These are phyloP conservation scores for Clavulina sp. DNA, from an alignment of 768 basidiomycete genomes.

Conservation along the genomic window DNA sequence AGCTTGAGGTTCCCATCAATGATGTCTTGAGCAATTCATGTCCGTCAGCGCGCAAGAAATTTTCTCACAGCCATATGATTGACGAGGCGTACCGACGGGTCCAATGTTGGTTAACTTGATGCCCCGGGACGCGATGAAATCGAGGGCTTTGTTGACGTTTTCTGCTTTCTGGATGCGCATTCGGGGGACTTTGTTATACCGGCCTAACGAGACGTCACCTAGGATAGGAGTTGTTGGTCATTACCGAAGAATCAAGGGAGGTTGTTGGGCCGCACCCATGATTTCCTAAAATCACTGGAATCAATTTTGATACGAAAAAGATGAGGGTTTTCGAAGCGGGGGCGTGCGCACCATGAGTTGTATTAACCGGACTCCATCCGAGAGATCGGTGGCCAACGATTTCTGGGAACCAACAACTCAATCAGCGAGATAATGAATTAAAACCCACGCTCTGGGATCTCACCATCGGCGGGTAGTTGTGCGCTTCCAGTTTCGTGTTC, in stretches of 20 bases:
- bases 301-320: background rate
- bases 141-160: slow-evolving; percentile 92
- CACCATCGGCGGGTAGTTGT: slow-evolving; percentile 68
- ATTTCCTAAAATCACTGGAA: slow-evolving; percentile 66
- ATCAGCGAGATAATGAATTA: background rate
- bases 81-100: slow-evolving; percentile 51
- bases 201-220: slow-evolving; percentile 87
- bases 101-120: slow-evolving; percentile 97
- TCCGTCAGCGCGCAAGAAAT: background rate
- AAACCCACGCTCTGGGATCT: background rate
- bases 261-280: slow-evolving; percentile 46
- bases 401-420: slow-evolving; percentile 14
- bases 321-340: slow-evolving; percentile 12
- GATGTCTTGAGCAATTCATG: slow-evolving; percentile 68
- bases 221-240: background rate
- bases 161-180: slow-evolving; percentile 96
- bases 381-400: slow-evolving; percentile 78
- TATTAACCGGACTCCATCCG: slow-evolving; percentile 87
- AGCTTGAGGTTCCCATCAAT: slow-evolving; percentile 98
- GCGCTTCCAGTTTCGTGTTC: slow-evolving; percentile 81
- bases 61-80: background rate
- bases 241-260: background rate
- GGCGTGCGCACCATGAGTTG: slow-evolving; percentile 60
- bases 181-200: slow-evolving; percentile 76
- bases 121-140: slow-evolving; percentile 85